Conservation (phyloP, 2,329 filamentous ascomycete genomes). For the Stagonosporopsis chrysanthemi region DNA sequence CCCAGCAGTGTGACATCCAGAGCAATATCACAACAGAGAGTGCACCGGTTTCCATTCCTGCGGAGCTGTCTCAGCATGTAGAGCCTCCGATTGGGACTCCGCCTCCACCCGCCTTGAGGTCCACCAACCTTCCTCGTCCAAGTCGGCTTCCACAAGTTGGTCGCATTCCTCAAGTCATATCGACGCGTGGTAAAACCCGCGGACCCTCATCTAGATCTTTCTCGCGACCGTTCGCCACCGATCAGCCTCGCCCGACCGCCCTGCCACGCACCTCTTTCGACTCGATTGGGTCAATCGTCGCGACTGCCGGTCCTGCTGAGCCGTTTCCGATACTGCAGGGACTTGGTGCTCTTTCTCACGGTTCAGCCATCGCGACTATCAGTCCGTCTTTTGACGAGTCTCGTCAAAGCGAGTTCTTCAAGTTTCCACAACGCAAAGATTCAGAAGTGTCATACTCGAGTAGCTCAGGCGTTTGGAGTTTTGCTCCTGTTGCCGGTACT, state of each 20-base stretch:
- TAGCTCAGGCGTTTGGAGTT: constrained; percentile 68
- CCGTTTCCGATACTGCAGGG: constrained; percentile 48
- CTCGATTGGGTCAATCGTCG: constrained; percentile 37
- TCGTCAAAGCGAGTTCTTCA: constrained; percentile 69
- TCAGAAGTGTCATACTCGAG: constrained; percentile 73
- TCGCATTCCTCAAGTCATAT: constrained; percentile 83
- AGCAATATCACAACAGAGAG: constrained; percentile 4
- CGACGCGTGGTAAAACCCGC: constrained; percentile 67
- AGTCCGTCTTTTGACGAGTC: constrained; percentile 40
- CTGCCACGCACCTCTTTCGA: constrained; percentile 44
- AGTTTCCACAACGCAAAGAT: constrained; percentile 75
- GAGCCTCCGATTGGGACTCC: constrained; percentile 9
- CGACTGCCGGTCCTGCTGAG: constrained; percentile 40
- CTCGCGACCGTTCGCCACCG: constrained; percentile 75
- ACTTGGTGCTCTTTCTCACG: constrained; percentile 43
- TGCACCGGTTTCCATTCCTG: neutral
- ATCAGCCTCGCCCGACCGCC: constrained; percentile 51
- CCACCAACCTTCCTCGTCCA: constrained; percentile 53
- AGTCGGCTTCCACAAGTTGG: constrained; percentile 82
- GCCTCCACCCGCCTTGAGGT: constrained; percentile 34
- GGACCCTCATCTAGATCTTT: constrained; percentile 79
- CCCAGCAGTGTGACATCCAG: constrained; percentile 26
- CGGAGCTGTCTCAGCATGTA: constrained; percentile 6
- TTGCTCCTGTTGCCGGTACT: constrained; percentile 63
- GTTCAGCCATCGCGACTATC: constrained; percentile 50